phyloP scores from a whole-genome alignment of 257 asterid genomes.

The Nicotiana knightiana region DNA sequence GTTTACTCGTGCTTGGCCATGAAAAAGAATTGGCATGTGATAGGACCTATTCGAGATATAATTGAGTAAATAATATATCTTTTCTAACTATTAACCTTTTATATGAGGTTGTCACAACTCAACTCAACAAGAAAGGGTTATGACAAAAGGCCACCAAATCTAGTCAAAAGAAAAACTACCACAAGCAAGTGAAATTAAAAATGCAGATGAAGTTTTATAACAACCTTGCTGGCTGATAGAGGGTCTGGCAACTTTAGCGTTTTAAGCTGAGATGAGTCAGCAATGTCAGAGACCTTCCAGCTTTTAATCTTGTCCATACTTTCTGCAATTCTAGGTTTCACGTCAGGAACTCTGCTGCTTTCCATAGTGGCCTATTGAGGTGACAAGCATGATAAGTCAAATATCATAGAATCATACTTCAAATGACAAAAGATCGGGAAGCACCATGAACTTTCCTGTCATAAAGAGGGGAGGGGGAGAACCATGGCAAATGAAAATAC shows the following conservation, averaged over 20 bases:
- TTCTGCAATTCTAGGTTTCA: slow-evolving; percentile 81
- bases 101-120: background rate
- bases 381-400: background rate
- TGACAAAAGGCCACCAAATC: background rate
- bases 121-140: background rate
- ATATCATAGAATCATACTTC: background rate
- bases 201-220: slow-evolving; percentile 2
- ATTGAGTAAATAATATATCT: background rate
- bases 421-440: background rate
- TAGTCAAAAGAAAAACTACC: background rate
- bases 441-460: background rate
- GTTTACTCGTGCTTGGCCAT: background rate
- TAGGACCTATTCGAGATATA: background rate
- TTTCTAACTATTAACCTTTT: background rate
- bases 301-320: slow-evolving; percentile 53
- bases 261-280: slow-evolving; percentile 77
- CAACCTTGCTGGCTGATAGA: slow-evolving; percentile 78
- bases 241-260: slow-evolving; percentile 82
- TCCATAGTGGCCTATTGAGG: slow-evolving; percentile 67
- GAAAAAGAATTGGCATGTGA: background rate
- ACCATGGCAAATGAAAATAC: slow-evolving; percentile 25
- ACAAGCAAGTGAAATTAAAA: background rate
- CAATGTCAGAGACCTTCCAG: slow-evolving; percentile 86
- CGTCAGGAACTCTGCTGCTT: slow-evolving; percentile 70
- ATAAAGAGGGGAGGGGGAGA: background rate